Evolutionary conservation across 306 rosid species (phyloP).

Genomic region (Castanea crenata): DNA sequence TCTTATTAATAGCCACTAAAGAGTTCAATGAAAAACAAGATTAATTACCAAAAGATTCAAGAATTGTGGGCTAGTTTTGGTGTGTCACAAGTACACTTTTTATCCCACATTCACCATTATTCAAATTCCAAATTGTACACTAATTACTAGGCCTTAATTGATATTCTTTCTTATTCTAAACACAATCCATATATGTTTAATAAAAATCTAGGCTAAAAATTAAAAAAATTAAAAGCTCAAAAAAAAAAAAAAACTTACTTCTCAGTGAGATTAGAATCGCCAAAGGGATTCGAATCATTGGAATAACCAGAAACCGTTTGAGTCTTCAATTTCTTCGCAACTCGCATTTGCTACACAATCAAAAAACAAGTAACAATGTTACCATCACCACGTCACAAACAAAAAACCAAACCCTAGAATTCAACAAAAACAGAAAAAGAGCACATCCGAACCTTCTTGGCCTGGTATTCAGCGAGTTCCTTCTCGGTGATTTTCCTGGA

Average conservation of each 20-base stretch:
- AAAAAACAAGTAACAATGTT: background rate
- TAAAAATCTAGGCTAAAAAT: too few species aligned
- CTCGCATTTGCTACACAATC: constrained; percentile 50
- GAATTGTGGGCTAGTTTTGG: too few species aligned
- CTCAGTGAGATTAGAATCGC: constrained; percentile 93
- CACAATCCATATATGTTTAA: too few species aligned
- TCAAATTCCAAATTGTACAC: too few species aligned
- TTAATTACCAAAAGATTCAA: too few species aligned
- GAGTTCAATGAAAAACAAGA: too few species aligned
- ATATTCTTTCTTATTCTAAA: too few species aligned
- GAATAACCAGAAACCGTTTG: constrained; percentile 79
- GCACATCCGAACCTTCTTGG: constrained; percentile 48
- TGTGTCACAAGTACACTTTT: too few species aligned
- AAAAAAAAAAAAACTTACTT: constrained; percentile 38
- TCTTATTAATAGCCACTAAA: too few species aligned
- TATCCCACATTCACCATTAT: too few species aligned
- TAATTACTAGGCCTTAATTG: too few species aligned
- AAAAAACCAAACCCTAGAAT: constrained; percentile 4
- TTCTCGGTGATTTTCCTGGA: constrained; percentile 63
- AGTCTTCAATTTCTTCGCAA: constrained; percentile 69
- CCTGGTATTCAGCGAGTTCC: constrained; percentile 63
- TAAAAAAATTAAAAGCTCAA: background rate
- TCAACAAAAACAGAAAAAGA: background rate
- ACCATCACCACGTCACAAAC: background rate
- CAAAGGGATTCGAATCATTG: constrained; percentile 90